Base-by-base conservation (phyloP, 2,329 filamentous ascomycete genomes). In the Penicillium glabrum region DNA sequence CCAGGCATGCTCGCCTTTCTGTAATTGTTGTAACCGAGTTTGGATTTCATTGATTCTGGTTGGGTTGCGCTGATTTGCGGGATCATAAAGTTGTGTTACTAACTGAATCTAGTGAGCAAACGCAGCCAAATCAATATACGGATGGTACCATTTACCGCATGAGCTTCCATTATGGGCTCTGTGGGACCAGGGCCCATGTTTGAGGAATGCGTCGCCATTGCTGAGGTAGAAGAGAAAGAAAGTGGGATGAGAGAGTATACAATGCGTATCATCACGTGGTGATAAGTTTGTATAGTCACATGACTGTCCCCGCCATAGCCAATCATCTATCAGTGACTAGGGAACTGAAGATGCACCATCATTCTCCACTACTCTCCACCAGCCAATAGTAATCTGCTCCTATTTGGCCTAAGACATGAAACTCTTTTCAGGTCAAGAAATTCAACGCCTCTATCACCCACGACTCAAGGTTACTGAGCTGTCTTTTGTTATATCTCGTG, bases 1-100 rank as follows among this genome's bases (percentile, higher is more conserved):
- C 95, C 95, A 99, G 53, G 92, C 93, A 67, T 90, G 82, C 2
- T 87, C 81, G 2, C 91, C 90, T 64, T 86, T 86, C 70, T 98
- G 95, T 19, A 97, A 79, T 26, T 82, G 81, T 60, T 95, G 90
- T 14, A 99, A 80, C 14, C 88, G 85, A 55, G 89, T 86, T 71
- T 98, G 90, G 47, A 86, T 85, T 49, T 79, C 73, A 27, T 75
- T 72, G 57, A 82, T 74, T 52, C 74, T 72, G 61, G 70, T 48
- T 66, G 78, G 60, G 70, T 72, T 67, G 69, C 68, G 62, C 77
- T 79, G 68, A 77, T 79, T 70, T 71, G 75, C 76, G 31, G 77
- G 75, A 55, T 70, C 65, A 63, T 77, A 77, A 31, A 79, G 66
- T 54, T 72, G 68, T 50, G 69, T 68, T 26, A 78, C 73, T 56